phyloP scores from a whole-genome alignment of 176 grass and related monocot genomes.

The Triticum dicoccoides region DNA sequence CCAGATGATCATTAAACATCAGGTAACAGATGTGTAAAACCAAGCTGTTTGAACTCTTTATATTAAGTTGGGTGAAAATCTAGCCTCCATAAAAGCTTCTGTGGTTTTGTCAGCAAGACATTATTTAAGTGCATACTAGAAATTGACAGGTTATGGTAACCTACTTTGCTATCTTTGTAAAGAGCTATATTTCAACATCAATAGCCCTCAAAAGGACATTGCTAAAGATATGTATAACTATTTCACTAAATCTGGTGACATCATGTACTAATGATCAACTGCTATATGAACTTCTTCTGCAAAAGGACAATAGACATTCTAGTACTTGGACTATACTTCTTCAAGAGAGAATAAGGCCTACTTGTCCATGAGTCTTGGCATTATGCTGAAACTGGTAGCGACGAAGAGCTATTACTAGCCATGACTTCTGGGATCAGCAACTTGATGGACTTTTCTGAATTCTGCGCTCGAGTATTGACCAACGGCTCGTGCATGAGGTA shows the following conservation, averaged over 20 bases:
- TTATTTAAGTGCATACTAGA: background rate
- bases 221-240: background rate
- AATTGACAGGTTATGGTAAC: background rate
- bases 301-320: background rate
- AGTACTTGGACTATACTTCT: background rate
- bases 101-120: background rate
- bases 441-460: slow-evolving; percentile 79
- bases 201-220: background rate
- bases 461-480: slow-evolving; percentile 77
- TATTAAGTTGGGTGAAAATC: background rate
- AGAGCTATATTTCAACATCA: background rate
- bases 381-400: background rate
- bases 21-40: background rate
- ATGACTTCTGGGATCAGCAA: slow-evolving; percentile 89
- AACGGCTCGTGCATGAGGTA: slow-evolving; percentile 80
- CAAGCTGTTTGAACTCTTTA: background rate
- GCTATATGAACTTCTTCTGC: background rate
- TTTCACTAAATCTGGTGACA: background rate
- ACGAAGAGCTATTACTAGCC: slow-evolving; percentile 39
- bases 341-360: slow-evolving; percentile 26
- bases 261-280: background rate
- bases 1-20: background rate
- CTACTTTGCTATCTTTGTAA: background rate
- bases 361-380: background rate
- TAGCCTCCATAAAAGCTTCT: background rate